A percentile compares a stretch with the other conserved stretches of the same genome.
phyloP scores from a whole-genome alignment of 345 rosid species.

The Corchorus olitorius region DNA sequence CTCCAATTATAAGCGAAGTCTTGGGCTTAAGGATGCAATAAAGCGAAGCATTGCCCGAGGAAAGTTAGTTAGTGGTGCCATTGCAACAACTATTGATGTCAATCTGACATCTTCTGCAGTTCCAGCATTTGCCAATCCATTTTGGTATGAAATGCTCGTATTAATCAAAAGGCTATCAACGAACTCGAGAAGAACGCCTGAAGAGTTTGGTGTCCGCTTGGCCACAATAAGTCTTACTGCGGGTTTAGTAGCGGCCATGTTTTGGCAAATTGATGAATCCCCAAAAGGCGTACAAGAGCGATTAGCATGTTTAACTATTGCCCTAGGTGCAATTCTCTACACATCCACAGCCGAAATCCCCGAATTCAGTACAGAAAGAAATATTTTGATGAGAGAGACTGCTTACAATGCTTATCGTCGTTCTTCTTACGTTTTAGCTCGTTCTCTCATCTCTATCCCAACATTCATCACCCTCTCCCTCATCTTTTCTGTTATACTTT shows the following conservation, averaged over 20 bases:
- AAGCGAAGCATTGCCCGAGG: slow-evolving; percentile 72
- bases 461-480: not conserved
- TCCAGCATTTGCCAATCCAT: slow-evolving; percentile 75
- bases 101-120: slow-evolving; percentile 39
- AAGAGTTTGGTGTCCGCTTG: slow-evolving; percentile 25
- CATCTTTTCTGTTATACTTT: not conserved
- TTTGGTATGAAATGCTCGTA: slow-evolving; percentile 76
- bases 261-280: too few species aligned
- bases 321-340: slow-evolving; percentile 71
- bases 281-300: too few species aligned
- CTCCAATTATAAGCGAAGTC: too few species aligned
- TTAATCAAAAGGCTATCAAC: slow-evolving; percentile 61
- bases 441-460: not conserved
- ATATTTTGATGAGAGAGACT: not conserved
- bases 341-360: not conserved
- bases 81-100: too few species aligned
- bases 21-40: slow-evolving; percentile 63
- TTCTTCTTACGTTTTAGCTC: not conserved
- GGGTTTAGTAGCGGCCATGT: too few species aligned
- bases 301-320: slow-evolving; percentile 67
- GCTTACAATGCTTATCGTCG: not conserved
- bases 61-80: slow-evolving; percentile 27
- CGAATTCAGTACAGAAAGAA: not conserved
- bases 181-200: slow-evolving; percentile 79
- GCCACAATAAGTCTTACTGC: too few species aligned